phyloP scores from a whole-genome alignment of 257 asterid genomes.

The Echites panduratus region DNA sequence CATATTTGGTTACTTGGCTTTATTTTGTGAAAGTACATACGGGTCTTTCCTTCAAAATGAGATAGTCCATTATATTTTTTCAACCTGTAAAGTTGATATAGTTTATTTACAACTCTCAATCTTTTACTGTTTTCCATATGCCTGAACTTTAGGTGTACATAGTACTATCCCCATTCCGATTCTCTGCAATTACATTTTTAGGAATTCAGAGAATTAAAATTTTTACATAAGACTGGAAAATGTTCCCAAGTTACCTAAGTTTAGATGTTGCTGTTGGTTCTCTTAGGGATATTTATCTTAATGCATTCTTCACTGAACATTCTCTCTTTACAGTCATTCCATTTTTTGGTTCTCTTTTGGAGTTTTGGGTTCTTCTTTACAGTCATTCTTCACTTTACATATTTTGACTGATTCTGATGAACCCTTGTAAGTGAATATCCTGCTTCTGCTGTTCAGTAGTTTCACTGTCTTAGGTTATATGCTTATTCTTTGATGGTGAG shows the following conservation, averaged over 20 bases:
- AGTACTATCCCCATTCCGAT: constrained; percentile 29
- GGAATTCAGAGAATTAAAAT: constrained; percentile 45
- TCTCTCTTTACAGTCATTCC: not conserved
- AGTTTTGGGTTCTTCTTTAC: not conserved
- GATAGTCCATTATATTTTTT: constrained; percentile 8
- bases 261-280: not conserved
- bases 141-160: constrained; percentile 16
- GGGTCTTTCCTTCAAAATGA: constrained; percentile 16
- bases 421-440: not conserved
- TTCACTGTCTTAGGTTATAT: not conserved
- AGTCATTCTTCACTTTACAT: not conserved
- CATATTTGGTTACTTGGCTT: constrained; percentile 81
- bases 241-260: not conserved
- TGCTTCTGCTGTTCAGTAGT: not conserved
- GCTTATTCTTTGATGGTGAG: not conserved
- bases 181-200: constrained; percentile 58
- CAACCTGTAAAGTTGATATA: constrained; percentile 34
- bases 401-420: not conserved
- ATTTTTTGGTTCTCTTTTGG: not conserved
- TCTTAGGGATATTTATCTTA: not conserved
- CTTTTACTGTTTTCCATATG: constrained; percentile 3
- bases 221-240: constrained; percentile 9
- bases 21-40: constrained; percentile 42
- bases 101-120: constrained; percentile 14
- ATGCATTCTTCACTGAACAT: not conserved